Conservation (phyloP, 2,329 filamentous ascomycete genomes). For the Ascochyta rabiei region DNA sequence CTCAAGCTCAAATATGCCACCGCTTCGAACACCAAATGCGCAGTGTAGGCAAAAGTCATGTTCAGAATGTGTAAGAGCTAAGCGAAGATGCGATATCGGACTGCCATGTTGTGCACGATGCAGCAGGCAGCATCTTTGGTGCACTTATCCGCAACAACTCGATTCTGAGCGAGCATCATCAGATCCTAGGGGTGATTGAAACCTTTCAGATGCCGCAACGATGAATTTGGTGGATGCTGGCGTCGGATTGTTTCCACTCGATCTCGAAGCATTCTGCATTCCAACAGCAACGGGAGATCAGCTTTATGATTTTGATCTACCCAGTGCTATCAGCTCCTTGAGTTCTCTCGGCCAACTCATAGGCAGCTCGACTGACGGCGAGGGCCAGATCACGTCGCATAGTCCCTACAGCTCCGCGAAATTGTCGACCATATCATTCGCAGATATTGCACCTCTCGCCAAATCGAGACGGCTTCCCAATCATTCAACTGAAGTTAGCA, state of each 20-base stretch:
- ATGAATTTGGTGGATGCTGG: slow-evolving; percentile 37
- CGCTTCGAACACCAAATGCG: slow-evolving; percentile 33
- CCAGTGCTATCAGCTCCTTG: slow-evolving; percentile 55
- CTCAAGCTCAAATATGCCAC: slow-evolving; percentile 47
- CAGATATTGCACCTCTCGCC: slow-evolving; percentile 26
- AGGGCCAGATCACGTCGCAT: neutral
- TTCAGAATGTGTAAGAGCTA: slow-evolving; percentile 61
- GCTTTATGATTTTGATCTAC: slow-evolving; percentile 4
- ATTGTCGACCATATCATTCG: slow-evolving; percentile 3
- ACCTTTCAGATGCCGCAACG: neutral
- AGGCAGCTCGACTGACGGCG: neutral
- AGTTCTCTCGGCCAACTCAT: slow-evolving; percentile 51
- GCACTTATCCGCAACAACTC: slow-evolving; percentile 51
- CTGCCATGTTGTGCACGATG: slow-evolving; percentile 62
- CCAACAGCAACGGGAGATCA: neutral
- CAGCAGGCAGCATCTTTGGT: slow-evolving; percentile 54
- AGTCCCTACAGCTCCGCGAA: neutral
- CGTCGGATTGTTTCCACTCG: neutral
- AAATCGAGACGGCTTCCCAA: slow-evolving; percentile 32
- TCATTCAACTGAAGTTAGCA: slow-evolving; percentile 34
- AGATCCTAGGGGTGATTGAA: slow-evolving; percentile 26
- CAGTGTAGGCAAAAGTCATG: slow-evolving; percentile 60
- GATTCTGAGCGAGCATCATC: slow-evolving; percentile 8
- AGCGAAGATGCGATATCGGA: slow-evolving; percentile 62
- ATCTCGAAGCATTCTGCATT: slow-evolving; percentile 11